Base-by-base conservation (phyloP, 306 rosid genomes). In the Carpinus fangiana region DNA sequence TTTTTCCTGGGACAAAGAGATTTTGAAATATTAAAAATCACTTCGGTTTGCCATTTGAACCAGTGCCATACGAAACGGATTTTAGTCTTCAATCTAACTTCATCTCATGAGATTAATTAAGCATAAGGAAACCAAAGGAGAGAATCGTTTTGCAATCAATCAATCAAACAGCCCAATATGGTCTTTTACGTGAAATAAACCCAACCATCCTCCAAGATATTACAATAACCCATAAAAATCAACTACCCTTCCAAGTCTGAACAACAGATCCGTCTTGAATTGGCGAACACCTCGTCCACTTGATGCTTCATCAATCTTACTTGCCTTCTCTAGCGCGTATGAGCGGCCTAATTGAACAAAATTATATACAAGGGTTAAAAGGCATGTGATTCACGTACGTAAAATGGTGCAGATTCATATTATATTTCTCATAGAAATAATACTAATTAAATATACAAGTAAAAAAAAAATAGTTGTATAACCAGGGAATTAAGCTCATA, bases 271-370 rank as follows among this genome's bases (percentile, higher is more conserved):
- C 0, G 99, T 93, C 87, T 96, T 96, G 86, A 96, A 96, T 76
- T 96, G 97, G 7, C 97, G 97, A 85, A 96, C 99, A 83, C 97
- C 94, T 16, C 99, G 98, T 68, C 96, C 97, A 77, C 87, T 82
- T 76, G 99, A 96, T 23, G 75, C 86, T 76, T 88, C 90, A 86
- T 96, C 99, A 96, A 89, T 90, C 11, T 0, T 69, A 78, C 91
- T 98, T 28, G 98, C 96, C 88, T 77, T 89, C 87, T 91, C 99
- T 79, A 88, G 93, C 28, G 98, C 99, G 83, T 86, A 87, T 86
- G 93, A 96, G 79, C 97, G 99, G 60, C 99, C 98, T 96, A 73
- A 84, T 72, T 36, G 81, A 82, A 82, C 50, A 77, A 41, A 80
- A 57, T 47, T 72, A 79, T 23, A 68, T 56, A 51, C 26, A 23